Conservation (phyloP, 2,329 filamentous ascomycete species). For the Fusarium begoniae region DNA sequence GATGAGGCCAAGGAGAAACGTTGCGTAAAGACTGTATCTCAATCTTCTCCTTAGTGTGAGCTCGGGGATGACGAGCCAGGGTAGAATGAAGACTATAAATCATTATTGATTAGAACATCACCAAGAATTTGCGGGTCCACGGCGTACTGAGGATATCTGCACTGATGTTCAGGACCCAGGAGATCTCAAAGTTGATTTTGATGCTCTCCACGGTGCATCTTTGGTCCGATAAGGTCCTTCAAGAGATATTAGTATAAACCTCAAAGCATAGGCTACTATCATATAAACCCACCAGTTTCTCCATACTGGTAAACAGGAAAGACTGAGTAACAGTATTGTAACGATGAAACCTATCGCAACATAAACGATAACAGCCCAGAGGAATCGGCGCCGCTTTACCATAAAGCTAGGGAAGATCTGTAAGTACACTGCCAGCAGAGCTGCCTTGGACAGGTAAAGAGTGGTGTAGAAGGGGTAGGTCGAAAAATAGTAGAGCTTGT, state of each 20-base stretch:
- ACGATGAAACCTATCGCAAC: neutral
- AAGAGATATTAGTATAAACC: neutral
- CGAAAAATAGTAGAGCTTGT: neutral
- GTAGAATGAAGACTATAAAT: conserved; percentile 8
- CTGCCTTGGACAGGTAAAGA: conserved; percentile 16
- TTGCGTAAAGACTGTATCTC: conserved; percentile 12
- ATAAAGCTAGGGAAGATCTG: conserved; percentile 20
- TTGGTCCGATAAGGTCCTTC: neutral
- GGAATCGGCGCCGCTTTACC: conserved; percentile 10
- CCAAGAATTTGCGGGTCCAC: fast-evolving
- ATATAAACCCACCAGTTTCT: conserved; percentile 3
- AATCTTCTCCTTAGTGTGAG: conserved; percentile 1
- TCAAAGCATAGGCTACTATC: fast-evolving
- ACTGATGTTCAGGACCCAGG: conserved; percentile 9
- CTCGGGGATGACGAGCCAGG: conserved; percentile 20
- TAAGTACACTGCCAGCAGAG: conserved; percentile 10
- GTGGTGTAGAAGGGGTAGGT: neutral
- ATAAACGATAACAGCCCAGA: conserved; percentile 16
- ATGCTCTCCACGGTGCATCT: neutral
- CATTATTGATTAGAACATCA: neutral
- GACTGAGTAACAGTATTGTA: neutral
- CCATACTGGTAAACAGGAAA: neutral
- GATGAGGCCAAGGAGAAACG: conserved; percentile 14
- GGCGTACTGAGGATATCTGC: conserved; percentile 8
- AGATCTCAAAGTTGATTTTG: neutral